Percentiles rank a stretch among this genome's conserved stretches.
Evolutionary conservation across 2,329 filamentous ascomycete genomes (phyloP).

Genomic region (Hymenoscyphus fructigenus): DNA sequence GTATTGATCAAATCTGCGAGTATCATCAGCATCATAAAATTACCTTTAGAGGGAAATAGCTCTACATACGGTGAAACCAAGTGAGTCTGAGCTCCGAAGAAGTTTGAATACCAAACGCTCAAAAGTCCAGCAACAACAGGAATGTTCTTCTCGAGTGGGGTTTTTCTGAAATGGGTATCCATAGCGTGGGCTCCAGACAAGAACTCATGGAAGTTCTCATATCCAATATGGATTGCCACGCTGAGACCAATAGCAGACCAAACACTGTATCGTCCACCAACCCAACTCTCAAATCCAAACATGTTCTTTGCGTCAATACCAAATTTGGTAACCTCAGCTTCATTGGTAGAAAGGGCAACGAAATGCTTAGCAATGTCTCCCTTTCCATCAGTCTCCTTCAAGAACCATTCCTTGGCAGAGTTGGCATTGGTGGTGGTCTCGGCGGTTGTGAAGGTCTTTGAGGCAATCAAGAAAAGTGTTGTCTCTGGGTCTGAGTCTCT

Average conservation of each 20-base stretch:
- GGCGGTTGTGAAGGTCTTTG: constrained; percentile 98
- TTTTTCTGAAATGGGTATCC: constrained; percentile 95
- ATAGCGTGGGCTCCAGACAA: constrained; percentile 91
- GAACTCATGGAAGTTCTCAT: constrained; percentile 97
- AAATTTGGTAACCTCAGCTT: constrained; percentile 93
- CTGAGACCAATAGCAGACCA: constrained; percentile 98
- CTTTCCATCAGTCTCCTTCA: constrained; percentile 74
- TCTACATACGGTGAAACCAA: constrained; percentile 84
- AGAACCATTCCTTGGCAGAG: constrained; percentile 95
- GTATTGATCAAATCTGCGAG: constrained; percentile 95
- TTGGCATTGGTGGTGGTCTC: constrained; percentile 98
- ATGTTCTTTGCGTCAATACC: constrained; percentile 99
- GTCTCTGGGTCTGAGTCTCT: constrained; percentile 90
- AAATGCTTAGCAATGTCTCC: constrained; percentile 97
- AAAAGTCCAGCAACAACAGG: constrained; percentile 87
- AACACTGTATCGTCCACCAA: constrained; percentile 95
- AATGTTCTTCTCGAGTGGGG: constrained; percentile 92
- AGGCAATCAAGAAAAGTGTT: constrained; percentile 97
- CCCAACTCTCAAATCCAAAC: constrained; percentile 99
- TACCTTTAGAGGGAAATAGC: background rate
- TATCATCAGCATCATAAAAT: constrained; percentile 33
- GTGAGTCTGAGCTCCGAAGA: constrained; percentile 97
- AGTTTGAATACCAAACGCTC: constrained; percentile 98
- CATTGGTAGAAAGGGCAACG: constrained; percentile 95
- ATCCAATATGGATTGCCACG: constrained; percentile 92